Conservation (phyloP, 768 basidiomycete species). For the Rhizopogon vulgaris region DNA sequence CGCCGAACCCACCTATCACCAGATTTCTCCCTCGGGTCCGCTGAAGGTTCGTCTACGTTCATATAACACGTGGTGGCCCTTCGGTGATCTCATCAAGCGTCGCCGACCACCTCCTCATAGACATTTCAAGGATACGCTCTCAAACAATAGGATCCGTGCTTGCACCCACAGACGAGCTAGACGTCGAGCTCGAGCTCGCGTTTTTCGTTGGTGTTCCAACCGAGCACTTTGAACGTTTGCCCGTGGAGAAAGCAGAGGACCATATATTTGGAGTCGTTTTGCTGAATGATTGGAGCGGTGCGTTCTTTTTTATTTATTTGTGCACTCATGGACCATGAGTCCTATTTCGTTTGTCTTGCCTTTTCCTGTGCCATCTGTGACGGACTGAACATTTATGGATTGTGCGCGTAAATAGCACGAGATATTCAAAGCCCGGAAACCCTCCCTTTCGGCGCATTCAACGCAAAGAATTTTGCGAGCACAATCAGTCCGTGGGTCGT, state of each 20-base stretch:
- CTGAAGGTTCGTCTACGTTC: background rate
- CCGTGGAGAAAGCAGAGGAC: background rate
- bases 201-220: slow-evolving; percentile 3
- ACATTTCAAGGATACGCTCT: background rate
- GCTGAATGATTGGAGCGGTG: slow-evolving; percentile 3
- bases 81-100: no score
- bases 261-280: slow-evolving; percentile 4
- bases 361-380: background rate
- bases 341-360: background rate
- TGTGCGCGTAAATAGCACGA: background rate
- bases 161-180: background rate
- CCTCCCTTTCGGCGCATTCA: slow-evolving; percentile 1
- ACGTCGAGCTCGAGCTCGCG: slow-evolving; percentile 1
- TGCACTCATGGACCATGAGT: no score
- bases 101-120: background rate
- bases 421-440: background rate
- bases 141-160: background rate
- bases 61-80: background rate
- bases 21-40: background rate
- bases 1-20: background rate
- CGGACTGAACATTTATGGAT: background rate
- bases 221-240: background rate
- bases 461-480: slow-evolving; percentile 3
- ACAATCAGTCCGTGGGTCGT: slow-evolving; percentile 5
- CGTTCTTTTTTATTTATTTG: background rate